These are phyloP conservation scores for Neurospora pannonica DNA, from an alignment of 495 filamentous ascomycete species.

Conservation along the genomic window DNA sequence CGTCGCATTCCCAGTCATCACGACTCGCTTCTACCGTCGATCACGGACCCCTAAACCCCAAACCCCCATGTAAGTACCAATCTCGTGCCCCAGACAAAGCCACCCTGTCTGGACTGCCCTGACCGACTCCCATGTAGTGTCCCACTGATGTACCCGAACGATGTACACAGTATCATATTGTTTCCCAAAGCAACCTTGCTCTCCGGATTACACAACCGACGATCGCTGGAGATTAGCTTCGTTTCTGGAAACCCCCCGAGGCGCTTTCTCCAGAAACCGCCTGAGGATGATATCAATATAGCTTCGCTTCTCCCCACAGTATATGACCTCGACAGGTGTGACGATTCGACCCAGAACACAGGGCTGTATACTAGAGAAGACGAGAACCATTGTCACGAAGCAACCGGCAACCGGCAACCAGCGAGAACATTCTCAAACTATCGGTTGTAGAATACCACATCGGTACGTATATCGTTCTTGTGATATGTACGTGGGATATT, in stretches of 20 bases:
- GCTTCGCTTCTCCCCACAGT: background rate
- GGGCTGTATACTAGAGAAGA: background rate
- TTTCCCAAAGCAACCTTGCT: background rate
- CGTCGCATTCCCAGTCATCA: conserved; percentile 17
- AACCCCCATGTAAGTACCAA: conserved; percentile 5
- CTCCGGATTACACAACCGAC: conserved; percentile 1
- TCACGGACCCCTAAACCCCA: conserved; percentile 20
- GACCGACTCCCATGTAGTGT: background rate
- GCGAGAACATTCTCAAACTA: background rate
- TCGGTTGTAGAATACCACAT: background rate
- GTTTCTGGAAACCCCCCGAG: conserved; percentile 24
- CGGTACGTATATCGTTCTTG: conserved; percentile 3
- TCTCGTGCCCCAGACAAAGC: conserved; percentile 6
- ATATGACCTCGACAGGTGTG: background rate
- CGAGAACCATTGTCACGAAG: background rate
- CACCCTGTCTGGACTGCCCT: conserved; percentile 7
- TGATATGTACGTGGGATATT: background rate
- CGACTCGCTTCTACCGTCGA: conserved; percentile 18
- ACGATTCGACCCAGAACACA: background rate
- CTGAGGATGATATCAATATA: conserved; percentile 5
- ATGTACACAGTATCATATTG: background rate
- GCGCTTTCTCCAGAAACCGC: conserved; percentile 20
- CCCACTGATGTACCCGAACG: background rate
- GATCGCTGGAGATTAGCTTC: conserved; percentile 25
- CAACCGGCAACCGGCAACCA: background rate